phyloP scores from a whole-genome alignment of 257 asterid species.

The Primulina huaijiensis region DNA sequence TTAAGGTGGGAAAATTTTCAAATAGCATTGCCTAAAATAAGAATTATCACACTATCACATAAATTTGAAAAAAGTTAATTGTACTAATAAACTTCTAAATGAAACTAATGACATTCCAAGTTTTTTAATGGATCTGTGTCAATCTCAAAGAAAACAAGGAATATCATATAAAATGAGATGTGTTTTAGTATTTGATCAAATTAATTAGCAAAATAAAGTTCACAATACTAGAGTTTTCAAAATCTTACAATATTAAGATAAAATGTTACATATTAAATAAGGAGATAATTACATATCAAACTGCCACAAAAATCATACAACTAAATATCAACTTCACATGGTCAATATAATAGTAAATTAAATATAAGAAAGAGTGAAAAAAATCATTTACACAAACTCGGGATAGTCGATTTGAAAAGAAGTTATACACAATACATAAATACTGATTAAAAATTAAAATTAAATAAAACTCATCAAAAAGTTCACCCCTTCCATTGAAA shows the following conservation, averaged over 20 bases:
- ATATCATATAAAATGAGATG: background rate
- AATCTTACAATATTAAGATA: background rate
- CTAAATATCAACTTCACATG: background rate
- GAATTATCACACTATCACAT: background rate
- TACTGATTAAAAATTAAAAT: background rate
- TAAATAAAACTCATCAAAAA: background rate
- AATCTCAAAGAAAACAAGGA: background rate
- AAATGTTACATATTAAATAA: background rate
- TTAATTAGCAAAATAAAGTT: no score
- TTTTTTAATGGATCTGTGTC: background rate
- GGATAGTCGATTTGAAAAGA: background rate
- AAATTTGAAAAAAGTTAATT: no score
- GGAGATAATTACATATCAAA: background rate
- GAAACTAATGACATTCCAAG: background rate
- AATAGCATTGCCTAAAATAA: background rate
- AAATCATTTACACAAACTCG: background rate
- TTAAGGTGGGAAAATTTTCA: background rate
- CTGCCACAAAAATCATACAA: background rate
- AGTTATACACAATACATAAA: background rate
- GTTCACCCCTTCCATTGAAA: background rate
- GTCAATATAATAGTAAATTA: no score
- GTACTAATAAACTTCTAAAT: background rate
- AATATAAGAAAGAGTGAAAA: background rate
- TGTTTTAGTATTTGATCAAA: background rate
- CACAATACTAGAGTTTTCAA: background rate